Evolutionary conservation across 352 stramenopile species (phyloP), one percentile per base, ranked within the genome.

Genomic region (Phytopythium montanum): DNA sequence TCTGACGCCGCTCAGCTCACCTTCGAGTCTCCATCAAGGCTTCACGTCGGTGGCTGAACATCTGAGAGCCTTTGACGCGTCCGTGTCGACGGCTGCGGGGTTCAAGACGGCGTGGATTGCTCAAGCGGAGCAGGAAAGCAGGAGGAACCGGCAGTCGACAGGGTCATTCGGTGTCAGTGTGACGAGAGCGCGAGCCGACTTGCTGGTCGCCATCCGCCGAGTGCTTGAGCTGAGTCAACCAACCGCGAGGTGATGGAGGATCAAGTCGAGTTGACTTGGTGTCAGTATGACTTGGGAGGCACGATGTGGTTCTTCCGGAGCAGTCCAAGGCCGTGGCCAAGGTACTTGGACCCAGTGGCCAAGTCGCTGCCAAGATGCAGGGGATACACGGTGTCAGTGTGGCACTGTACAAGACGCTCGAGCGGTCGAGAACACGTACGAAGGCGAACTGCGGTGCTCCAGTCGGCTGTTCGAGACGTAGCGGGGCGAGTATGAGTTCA

Each of bases 251-350:
- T 9, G 7, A 19, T 2, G 18, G 18, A 19, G 28, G 6, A 38
- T 12, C 10, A 19, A 51, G 41, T 28, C 14, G 26, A 21, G 26
- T 13, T 25, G 48, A 42, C 14, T 13, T 25, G 48, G 29, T 14
- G 1, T 46, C 39, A 58, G 38, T 48, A 58, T 10, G 52, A 46
- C 28, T 70, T 78, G 13, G 66, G 60, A 9, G 62, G 60, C 9
- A 87, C 72, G 38, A 88, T 75, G 64, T 90, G 78, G 64, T 91
- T 66, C 51, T 77, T 87, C 69, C 91, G 91, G n/a, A 94, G 68
- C 52, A 92, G 59, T 10, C 84, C 85, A 9, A 94, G 73, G 7
- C 81, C 81, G 41, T 91, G 76, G 18, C 81, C 80, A 8, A 94
- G 61, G 56, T 90, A 94, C 51, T 91, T 92, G 16, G 81, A 92